Conservation (phyloP, 177 flowering plant species). For the Vitis hybrid region DNA sequence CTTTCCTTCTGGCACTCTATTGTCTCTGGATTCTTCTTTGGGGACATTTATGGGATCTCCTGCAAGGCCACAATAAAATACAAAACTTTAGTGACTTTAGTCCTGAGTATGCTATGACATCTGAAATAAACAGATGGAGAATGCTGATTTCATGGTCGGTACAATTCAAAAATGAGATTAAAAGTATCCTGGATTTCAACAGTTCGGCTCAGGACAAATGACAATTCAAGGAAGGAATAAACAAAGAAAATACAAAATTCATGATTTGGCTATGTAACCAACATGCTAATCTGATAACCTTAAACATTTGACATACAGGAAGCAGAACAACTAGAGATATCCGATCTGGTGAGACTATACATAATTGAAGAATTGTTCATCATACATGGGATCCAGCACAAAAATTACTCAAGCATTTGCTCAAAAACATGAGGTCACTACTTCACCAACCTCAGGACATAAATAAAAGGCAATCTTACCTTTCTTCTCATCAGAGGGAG, state of each 20-base stretch:
- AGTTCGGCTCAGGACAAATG: not conserved
- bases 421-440: no score
- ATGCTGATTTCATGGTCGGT: no score
- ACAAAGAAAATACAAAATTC: not conserved
- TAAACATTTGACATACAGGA: not conserved
- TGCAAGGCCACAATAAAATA: conserved; percentile 13
- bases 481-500: not conserved
- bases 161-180: not conserved
- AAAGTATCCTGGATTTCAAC: not conserved
- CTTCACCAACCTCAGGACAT: not conserved
- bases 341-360: not conserved
- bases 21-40: conserved; percentile 10
- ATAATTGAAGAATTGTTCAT: not conserved
- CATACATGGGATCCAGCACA: not conserved
- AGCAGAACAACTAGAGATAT: not conserved
- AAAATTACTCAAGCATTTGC: not conserved
- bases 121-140: no score
- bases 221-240: not conserved
- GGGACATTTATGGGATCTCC: conserved; percentile 7
- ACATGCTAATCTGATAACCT: not conserved
- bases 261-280: not conserved
- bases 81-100: not conserved
- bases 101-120: not conserved
- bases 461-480: conserved; percentile 1
- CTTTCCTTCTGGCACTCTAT: conserved; percentile 16